These are phyloP conservation scores for Sporobolomyces roseus DNA, from an alignment of 768 basidiomycete genomes.

Conservation along the genomic window DNA sequence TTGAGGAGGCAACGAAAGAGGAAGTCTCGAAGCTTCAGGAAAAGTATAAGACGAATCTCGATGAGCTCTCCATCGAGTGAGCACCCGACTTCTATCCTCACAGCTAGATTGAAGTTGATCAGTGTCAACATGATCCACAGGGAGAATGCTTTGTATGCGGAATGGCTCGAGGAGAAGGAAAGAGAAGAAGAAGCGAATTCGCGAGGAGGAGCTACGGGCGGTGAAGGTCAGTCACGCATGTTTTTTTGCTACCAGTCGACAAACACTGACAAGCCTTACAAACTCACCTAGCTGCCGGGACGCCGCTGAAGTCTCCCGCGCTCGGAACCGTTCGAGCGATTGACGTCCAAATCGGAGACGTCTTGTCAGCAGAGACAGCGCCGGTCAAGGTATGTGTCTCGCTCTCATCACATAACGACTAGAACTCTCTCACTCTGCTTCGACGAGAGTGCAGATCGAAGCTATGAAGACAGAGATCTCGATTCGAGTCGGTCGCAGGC, in stretches of 20 bases:
- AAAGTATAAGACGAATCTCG: slow-evolving; percentile 9
- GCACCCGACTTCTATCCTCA: background rate
- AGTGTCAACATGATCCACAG: slow-evolving; percentile 15
- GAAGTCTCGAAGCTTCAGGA: background rate
- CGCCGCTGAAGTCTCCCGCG: slow-evolving; percentile 56
- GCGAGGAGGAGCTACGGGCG: background rate
- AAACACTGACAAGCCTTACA: background rate
- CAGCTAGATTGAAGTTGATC: too few species aligned
- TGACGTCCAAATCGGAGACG: slow-evolving; percentile 23
- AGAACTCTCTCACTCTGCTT: too few species aligned
- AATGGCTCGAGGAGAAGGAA: slow-evolving; percentile 15
- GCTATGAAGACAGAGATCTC: slow-evolving; percentile 67
- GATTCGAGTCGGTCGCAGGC: slow-evolving; percentile 53
- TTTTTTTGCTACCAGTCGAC: background rate
- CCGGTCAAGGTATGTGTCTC: slow-evolving; percentile 50
- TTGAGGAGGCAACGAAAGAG: slow-evolving; percentile 51
- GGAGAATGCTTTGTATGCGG: slow-evolving; percentile 12
- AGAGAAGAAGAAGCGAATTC: slow-evolving; percentile 15
- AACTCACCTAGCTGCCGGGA: slow-evolving; percentile 50
- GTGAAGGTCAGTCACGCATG: background rate
- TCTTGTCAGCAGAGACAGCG: slow-evolving; percentile 51
- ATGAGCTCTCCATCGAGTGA: slow-evolving; percentile 15
- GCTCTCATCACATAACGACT: too few species aligned
- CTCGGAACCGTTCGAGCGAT: slow-evolving; percentile 54
- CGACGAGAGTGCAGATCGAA: slow-evolving; percentile 54